These are phyloP conservation scores for Aspergillus sp. DNA, from an alignment of 2,329 filamentous ascomycete genomes.

Conservation along the genomic window DNA sequence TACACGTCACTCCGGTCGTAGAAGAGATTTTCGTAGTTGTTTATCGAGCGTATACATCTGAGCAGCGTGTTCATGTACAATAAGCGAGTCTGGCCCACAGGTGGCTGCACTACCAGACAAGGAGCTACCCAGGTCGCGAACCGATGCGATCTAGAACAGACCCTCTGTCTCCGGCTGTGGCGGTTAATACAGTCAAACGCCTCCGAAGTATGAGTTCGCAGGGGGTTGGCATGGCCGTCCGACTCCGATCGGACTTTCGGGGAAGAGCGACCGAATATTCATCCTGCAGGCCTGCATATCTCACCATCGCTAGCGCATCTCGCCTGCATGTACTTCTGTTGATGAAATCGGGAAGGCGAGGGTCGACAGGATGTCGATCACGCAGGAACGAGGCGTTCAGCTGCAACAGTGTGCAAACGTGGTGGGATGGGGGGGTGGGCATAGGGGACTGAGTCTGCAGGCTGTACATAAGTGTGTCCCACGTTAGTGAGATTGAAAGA, in stretches of 20 bases:
- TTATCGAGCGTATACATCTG: no score
- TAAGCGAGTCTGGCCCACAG: neutral
- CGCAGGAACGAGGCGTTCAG: neutral
- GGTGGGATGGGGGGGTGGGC: neutral
- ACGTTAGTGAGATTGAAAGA: neutral
- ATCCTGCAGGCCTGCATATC: neutral
- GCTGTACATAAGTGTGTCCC: neutral
- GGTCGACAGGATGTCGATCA: neutral
- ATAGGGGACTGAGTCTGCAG: neutral
- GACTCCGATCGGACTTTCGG: slow-evolving; percentile 3
- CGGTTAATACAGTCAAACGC: neutral
- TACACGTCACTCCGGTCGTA: no score
- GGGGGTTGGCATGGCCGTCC: neutral
- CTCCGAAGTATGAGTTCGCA: neutral
- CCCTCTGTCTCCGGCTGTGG: neutral
- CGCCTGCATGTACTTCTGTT: neutral
- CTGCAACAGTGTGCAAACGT: neutral
- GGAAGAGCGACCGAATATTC: neutral
- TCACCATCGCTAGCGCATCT: neutral
- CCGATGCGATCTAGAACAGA: neutral
- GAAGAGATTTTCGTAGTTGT: no score
- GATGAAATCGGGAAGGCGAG: neutral
- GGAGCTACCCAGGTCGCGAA: neutral
- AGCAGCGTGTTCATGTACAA: no score
- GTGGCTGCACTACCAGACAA: neutral